Evolutionary conservation across 2,329 filamentous ascomycete genomes (phyloP).

Genomic region (Septoria petroselini): DNA sequence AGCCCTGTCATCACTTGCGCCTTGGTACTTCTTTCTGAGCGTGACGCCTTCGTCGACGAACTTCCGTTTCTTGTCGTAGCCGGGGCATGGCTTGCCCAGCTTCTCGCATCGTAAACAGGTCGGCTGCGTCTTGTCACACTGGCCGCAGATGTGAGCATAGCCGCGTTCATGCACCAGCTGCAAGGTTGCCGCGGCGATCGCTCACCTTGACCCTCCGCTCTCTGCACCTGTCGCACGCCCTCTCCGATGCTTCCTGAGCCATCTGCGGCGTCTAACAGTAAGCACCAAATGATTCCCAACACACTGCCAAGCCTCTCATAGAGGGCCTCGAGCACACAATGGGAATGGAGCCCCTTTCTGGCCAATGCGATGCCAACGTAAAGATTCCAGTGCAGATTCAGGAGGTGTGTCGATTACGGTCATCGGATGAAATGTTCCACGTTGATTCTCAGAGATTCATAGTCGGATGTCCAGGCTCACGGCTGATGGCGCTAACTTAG

Average conservation of each 20-base stretch:
- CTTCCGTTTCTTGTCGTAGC: conserved; percentile 39
- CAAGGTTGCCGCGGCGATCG: conserved; percentile 1
- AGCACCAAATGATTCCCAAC: conserved; percentile 4
- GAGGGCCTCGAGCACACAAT: no score
- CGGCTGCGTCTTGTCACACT: conserved; percentile 37
- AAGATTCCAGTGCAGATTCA: no score
- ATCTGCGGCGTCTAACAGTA: conserved; percentile 21
- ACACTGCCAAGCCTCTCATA: conserved; percentile 1
- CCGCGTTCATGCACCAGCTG: not conserved
- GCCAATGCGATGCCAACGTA: no score
- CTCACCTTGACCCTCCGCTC: conserved; percentile 37
- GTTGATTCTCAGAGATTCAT: no score
- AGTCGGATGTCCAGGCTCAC: no score
- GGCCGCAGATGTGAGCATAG: conserved; percentile 2
- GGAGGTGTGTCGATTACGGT: no score
- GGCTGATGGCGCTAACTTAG: no score
- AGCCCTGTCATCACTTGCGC: conserved; percentile 18
- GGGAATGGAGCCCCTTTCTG: no score
- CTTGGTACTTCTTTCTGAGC: conserved; percentile 35
- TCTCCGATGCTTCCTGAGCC: conserved; percentile 31
- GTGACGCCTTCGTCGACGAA: conserved; percentile 38
- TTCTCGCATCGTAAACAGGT: conserved; percentile 37
- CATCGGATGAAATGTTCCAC: no score
- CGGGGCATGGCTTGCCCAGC: conserved; percentile 37
- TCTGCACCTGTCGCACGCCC: conserved; percentile 38